Percentiles rank a stretch among this genome's conserved stretches.
These are phyloP conservation scores for Biscogniauxia sp. DNA, from an alignment of 2,329 filamentous ascomycete genomes.

Conservation along the genomic window DNA sequence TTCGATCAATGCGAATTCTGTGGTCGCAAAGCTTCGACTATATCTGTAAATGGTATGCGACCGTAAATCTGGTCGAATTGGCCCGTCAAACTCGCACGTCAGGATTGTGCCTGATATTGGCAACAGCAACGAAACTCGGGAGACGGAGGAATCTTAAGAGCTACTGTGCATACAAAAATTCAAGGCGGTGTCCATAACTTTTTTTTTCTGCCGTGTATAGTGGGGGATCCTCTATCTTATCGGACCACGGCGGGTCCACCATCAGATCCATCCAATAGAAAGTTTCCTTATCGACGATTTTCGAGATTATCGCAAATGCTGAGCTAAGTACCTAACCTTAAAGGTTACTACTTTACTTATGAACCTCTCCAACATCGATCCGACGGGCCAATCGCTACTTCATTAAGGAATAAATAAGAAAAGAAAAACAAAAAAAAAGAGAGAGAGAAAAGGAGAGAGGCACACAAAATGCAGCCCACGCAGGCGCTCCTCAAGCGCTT, in stretches of 20 bases:
- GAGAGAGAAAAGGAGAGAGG: constrained; percentile 5
- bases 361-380: neutral
- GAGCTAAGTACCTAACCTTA: too few species aligned
- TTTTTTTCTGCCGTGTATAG: constrained; percentile 26
- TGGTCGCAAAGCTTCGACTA: neutral
- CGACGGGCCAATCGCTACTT: neutral
- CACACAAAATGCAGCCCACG: constrained; percentile 62
- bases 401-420: neutral
- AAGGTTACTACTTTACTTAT: too few species aligned
- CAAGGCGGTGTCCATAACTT: constrained; percentile 17
- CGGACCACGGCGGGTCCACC: neutral
- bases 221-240: constrained; percentile 20
- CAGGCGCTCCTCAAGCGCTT: constrained; percentile 64
- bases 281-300: neutral
- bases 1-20: neutral
- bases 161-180: neutral
- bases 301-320: neutral
- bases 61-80: neutral
- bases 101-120: neutral
- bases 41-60: neutral
- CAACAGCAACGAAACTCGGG: neutral
- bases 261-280: neutral
- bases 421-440: neutral
- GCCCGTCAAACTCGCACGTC: neutral
- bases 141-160: neutral